Conservation (phyloP, 2,329 filamentous ascomycete species). For the Clarireedia monteithiana region DNA sequence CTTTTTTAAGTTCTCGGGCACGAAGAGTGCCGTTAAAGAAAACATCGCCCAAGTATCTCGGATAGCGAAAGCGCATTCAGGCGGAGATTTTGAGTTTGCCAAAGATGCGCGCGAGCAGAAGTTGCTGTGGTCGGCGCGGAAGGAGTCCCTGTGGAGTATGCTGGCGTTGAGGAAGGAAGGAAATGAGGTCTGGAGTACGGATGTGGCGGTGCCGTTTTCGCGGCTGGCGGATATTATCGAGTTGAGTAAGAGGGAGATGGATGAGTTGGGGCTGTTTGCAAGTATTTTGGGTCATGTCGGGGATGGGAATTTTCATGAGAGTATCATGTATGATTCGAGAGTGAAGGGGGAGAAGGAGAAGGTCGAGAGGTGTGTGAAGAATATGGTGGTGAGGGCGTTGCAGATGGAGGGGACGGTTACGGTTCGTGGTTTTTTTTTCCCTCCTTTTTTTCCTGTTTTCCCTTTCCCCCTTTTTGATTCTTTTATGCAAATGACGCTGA, state of each 20-base stretch:
- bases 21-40: slow-evolving; percentile 67
- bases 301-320: slow-evolving; percentile 91
- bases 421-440: slow-evolving; percentile 26
- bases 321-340: slow-evolving; percentile 75
- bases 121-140: slow-evolving; percentile 71
- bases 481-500: too few species aligned
- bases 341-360: slow-evolving; percentile 63
- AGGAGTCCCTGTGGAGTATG: slow-evolving; percentile 80
- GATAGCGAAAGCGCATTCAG: slow-evolving; percentile 58
- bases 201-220: slow-evolving; percentile 76
- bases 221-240: slow-evolving; percentile 69
- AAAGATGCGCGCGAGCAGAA: slow-evolving; percentile 62
- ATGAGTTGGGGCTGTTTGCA: slow-evolving; percentile 77
- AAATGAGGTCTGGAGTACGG: slow-evolving; percentile 75
- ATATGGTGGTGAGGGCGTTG: slow-evolving; percentile 84
- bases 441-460: too few species aligned
- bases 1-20: slow-evolving; percentile 83
- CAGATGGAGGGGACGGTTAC: slow-evolving; percentile 94
- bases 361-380: slow-evolving; percentile 74
- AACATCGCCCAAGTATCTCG: slow-evolving; percentile 62
- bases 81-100: slow-evolving; percentile 69
- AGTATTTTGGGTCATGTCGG: slow-evolving; percentile 86
- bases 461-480: too few species aligned
- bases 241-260: slow-evolving; percentile 81
- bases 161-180: slow-evolving; percentile 58